These are phyloP conservation scores for Phlegmacium glaucopus DNA, from an alignment of 768 basidiomycete genomes.

Conservation along the genomic window DNA sequence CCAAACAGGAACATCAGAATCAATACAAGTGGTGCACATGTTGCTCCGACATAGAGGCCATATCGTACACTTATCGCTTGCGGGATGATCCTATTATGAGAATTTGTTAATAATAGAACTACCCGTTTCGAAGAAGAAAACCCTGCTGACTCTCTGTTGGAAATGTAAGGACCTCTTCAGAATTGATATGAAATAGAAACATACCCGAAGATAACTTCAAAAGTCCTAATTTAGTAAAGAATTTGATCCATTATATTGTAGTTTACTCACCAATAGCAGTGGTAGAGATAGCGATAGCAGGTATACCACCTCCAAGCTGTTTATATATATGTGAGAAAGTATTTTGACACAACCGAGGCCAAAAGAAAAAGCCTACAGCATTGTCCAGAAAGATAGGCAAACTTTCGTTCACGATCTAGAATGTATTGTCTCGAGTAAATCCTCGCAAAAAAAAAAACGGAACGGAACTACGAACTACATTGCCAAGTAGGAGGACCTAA, in stretches of 20 bases:
- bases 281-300: constrained; percentile 77
- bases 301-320: constrained; percentile 60
- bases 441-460: neutral
- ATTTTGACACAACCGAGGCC: neutral
- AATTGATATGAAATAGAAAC: constrained; percentile 15
- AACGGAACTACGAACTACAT: constrained; percentile 60
- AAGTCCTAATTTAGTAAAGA: too few species aligned
- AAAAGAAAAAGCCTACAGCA: too few species aligned
- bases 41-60: constrained; percentile 78
- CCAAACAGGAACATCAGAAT: constrained; percentile 65
- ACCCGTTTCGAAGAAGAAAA: constrained; percentile 12
- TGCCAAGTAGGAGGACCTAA: constrained; percentile 81
- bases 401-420: constrained; percentile 76
- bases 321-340: neutral
- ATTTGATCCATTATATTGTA: too few species aligned
- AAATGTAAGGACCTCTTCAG: neutral
- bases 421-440: neutral
- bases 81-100: constrained; percentile 42
- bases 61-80: constrained; percentile 76
- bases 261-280: constrained; percentile 64
- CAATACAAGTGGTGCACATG: constrained; percentile 72
- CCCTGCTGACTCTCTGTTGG: constrained; percentile 60
- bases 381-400: constrained; percentile 81
- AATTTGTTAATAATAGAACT: neutral
- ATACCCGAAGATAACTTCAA: constrained; percentile 78